phyloP scores from a whole-genome alignment of 345 rosid species.

The Syzygium aromaticum region DNA sequence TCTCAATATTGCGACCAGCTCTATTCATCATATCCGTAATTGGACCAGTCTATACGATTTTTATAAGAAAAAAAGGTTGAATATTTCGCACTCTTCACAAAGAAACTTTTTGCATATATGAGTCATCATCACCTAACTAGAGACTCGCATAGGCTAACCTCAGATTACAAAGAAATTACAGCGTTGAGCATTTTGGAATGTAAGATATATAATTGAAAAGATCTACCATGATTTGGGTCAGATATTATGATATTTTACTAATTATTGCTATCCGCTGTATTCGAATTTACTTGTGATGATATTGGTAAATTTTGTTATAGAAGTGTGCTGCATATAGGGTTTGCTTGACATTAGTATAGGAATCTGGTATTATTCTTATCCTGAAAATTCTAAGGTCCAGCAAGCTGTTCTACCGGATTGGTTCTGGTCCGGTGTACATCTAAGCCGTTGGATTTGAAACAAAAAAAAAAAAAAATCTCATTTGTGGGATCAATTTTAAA shows the following conservation, averaged over 20 bases:
- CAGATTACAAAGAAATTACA: background rate
- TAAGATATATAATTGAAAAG: background rate
- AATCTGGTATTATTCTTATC: too few species aligned
- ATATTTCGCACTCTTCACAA: background rate
- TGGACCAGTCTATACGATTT: background rate
- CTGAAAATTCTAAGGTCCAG: too few species aligned
- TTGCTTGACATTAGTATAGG: too few species aligned
- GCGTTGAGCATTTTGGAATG: background rate
- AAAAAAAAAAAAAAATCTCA: too few species aligned
- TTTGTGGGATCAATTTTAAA: too few species aligned
- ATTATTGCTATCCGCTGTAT: background rate
- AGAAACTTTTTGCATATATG: background rate
- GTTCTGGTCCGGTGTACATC: too few species aligned
- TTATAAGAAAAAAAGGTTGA: background rate
- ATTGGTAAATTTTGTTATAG: too few species aligned
- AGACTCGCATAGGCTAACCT: background rate
- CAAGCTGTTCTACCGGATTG: too few species aligned
- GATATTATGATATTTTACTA: background rate
- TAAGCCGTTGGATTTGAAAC: too few species aligned
- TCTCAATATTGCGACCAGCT: background rate
- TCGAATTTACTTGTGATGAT: too few species aligned
- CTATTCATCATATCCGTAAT: fast-evolving
- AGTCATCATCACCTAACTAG: background rate
- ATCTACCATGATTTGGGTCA: background rate
- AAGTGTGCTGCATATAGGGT: too few species aligned